Base-by-base conservation (phyloP, 495 filamentous ascomycete species). In the Podospora pseudoanserina region DNA sequence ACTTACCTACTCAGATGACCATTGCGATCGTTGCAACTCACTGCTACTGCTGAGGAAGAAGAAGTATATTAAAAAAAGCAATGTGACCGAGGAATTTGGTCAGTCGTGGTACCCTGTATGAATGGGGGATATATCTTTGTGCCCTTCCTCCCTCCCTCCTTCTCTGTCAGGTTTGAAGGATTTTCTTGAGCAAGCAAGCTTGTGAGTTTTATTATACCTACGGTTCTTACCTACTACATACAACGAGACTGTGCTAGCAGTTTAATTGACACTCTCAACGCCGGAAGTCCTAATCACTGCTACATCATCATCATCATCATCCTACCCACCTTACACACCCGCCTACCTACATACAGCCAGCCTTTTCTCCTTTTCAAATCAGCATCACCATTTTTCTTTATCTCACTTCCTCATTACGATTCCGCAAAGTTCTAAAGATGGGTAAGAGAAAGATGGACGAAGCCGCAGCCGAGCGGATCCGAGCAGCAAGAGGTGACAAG, bases 381-480 rank as follows among this genome's bases (percentile, higher is more conserved):
- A 23, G 19, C 5, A 67, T 34, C 39, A 6, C 23, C 63, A 13
- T 54, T 44, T 2, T 56, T 23, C 19, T 19, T 1, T 23, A 23
- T 23, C 23, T 23, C 23, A 23, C 1, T 23, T 23, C 23, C 23
- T 23, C 34, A 39, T 39, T 39, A 39, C 34, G 6, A 39, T 23
- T 23, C 23, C 23, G 23, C 23, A 23, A 23, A 23, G 23, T 23
- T 23, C 23, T 23, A 64, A 59, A 53, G 4, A 83, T 81, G 80
- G 76, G 77, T 32, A 76, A 77, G 57, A 73, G 74, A 54, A 78
- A 76, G 60, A 83, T 84, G 78, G 79, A 82, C 65, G 77, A 80
- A 13, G 76, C 80, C 18, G 78, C 82, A 6, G 80, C 79, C 4
- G 79, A 76, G 63, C 74, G 83, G 65, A 85, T 85, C 64, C 68